phyloP scores from a whole-genome alignment of 139 green algal genomes.

The Chlorella sp. region DNA sequence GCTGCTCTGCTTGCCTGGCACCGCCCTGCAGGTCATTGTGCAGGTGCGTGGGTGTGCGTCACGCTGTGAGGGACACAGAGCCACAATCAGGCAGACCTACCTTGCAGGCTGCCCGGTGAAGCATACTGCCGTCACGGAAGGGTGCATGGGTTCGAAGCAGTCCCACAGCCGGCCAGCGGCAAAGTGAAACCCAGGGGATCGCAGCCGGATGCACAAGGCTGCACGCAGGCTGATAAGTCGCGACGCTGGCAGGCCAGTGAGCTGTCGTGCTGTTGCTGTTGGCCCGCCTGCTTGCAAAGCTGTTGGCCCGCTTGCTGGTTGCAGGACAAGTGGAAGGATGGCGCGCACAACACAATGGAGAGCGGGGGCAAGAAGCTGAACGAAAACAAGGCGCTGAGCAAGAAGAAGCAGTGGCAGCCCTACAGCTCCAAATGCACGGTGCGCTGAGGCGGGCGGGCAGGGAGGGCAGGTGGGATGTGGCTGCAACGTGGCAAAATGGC shows the following conservation, averaged over 20 bases:
- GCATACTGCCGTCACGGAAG: too few species aligned
- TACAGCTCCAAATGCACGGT: slow-evolving; percentile 71
- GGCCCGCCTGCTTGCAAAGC: not conserved
- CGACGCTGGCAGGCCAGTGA: not conserved
- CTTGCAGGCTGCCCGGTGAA: too few species aligned
- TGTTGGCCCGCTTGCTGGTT: too few species aligned
- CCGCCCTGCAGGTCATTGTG: not conserved
- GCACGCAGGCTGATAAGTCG: not conserved
- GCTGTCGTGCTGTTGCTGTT: not conserved
- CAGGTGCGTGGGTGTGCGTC: too few species aligned
- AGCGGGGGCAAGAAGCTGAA: slow-evolving; percentile 72
- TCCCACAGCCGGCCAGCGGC: not conserved
- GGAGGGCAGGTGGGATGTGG: not conserved
- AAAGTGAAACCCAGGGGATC: not conserved
- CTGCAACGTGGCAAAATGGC: too few species aligned
- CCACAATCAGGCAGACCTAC: too few species aligned
- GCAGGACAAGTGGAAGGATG: slow-evolving; percentile 76
- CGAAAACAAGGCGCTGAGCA: slow-evolving; percentile 81
- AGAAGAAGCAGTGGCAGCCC: slow-evolving; percentile 65
- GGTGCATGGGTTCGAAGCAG: too few species aligned
- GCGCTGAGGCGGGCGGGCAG: too few species aligned
- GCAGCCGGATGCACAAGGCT: too few species aligned
- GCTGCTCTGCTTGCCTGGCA: not conserved
- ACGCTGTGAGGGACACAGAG: too few species aligned
- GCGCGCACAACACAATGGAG: slow-evolving; percentile 55